Base-by-base conservation (phyloP, 306 rosid genomes). In the Oxytropis ochrocephala region DNA sequence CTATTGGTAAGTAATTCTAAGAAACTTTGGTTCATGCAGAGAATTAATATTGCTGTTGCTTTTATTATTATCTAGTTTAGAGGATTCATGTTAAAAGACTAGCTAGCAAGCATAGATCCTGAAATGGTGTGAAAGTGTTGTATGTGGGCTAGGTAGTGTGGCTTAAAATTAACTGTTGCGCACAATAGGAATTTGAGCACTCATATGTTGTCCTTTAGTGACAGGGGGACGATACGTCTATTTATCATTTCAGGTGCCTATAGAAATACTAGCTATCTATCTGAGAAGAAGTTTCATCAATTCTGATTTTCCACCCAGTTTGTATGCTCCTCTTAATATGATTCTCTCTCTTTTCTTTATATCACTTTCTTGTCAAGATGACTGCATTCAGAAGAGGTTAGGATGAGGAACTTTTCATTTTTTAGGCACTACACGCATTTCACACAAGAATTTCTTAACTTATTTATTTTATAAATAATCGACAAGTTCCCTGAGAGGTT, bases 171-270 rank as follows among this genome's bases (percentile, higher is more conserved):
- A 74, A 32, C 57, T 75, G 62, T 65, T 19, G 53, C 70, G 17
- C 64, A 66, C 67, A 66, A 43, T 58, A 43, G 84, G 77, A 66
- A 80, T 71, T 76, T 27, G 72, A 46, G 67, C 70, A 43, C 9
- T 60, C 42, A 44, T 36, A 36, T 80, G 64, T 80, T 75, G 67
- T 58, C 77, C 1, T 73, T 11, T 59, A 30, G 84, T 72, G 75
- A 16, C 67, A 80, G 58, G 33, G 84, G 14, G 59, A 42, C 24
- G 75, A 24, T 1, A 24, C 68, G 47, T 51, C 66, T 27, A 44
- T 42, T 12, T 76, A 49, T 46, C 69, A 54, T 62, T 74, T 74
- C 73, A 75, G 72, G 76, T 69, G 72, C 56, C 49, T 75, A 75
- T 65, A 19, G 39, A 7, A 43, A 55, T 32, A 39, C 29, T 51